Evolutionary conservation across 768 basidiomycete species (phyloP).

Genomic region (Pisolithus albus): DNA sequence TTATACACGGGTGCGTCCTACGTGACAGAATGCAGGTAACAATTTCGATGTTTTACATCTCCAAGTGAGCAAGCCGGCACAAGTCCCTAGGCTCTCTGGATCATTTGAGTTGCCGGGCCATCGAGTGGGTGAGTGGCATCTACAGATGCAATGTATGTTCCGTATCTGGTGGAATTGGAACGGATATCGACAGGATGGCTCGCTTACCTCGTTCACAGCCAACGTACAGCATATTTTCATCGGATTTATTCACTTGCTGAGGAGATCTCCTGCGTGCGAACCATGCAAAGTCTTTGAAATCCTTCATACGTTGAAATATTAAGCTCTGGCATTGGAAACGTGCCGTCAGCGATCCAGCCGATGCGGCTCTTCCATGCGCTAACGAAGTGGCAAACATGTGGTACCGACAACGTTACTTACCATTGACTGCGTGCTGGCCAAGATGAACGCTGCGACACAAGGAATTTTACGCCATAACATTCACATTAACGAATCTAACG

Average conservation of each 20-base stretch:
- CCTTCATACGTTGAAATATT: too few relatives aligned
- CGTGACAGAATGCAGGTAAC: not conserved
- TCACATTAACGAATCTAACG: too few relatives aligned
- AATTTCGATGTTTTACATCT: not conserved
- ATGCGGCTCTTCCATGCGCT: too few relatives aligned
- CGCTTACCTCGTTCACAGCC: not conserved
- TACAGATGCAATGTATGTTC: not conserved
- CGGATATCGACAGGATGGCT: not conserved
- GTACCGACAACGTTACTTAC: too few relatives aligned
- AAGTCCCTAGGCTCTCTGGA: not conserved
- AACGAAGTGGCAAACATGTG: too few relatives aligned
- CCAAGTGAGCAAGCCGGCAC: not conserved
- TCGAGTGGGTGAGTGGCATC: not conserved
- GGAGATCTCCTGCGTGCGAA: too few relatives aligned
- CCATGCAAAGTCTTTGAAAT: too few relatives aligned
- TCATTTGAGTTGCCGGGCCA: slow-evolving; percentile 1
- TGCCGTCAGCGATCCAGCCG: too few relatives aligned
- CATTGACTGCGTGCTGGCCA: too few relatives aligned
- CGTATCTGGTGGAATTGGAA: not conserved
- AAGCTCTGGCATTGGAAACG: too few relatives aligned
- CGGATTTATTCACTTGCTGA: not conserved
- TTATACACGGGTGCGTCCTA: not conserved
- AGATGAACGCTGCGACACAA: too few relatives aligned
- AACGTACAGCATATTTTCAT: not conserved
- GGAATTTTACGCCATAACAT: too few relatives aligned